Percentiles rank a stretch among this genome's conserved stretches.
Evolutionary conservation across 1,139 yeast species (phyloP).

Genomic region (Candida freyschussii): DNA sequence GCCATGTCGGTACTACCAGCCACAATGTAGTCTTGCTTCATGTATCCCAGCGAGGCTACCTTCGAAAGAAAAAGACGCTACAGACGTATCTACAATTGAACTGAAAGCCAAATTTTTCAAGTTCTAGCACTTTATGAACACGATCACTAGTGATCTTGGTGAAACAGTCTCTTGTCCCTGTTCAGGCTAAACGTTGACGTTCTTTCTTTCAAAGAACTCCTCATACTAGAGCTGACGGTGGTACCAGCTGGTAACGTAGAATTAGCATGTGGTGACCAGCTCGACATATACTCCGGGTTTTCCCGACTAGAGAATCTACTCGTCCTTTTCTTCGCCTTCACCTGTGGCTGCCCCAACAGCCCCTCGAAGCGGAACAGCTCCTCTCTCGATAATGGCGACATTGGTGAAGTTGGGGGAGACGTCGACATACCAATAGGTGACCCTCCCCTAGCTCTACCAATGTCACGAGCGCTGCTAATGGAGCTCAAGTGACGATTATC

Average conservation of each 20-base stretch:
- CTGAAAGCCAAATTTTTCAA: background rate
- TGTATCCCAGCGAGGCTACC: no score
- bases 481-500: slow-evolving; percentile 25
- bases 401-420: slow-evolving; percentile 23
- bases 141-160: slow-evolving; percentile 6
- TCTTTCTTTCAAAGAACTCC: slow-evolving; percentile 13
- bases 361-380: slow-evolving; percentile 35
- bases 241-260: slow-evolving; percentile 6
- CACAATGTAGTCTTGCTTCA: no score
- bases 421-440: slow-evolving; percentile 16
- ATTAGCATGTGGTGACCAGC: slow-evolving; percentile 13
- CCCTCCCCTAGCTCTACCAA: slow-evolving; percentile 7
- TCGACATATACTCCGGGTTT: slow-evolving; percentile 18
- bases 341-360: slow-evolving; percentile 27
- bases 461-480: slow-evolving; percentile 15
- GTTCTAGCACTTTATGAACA: background rate
- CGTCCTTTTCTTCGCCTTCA: slow-evolving; percentile 14
- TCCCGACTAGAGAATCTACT: slow-evolving; percentile 17
- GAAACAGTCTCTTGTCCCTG: slow-evolving; percentile 15
- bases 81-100: background rate
- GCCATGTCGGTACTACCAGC: slow-evolving; percentile 1
- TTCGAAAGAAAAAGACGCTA: no score
- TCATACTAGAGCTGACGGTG: slow-evolving; percentile 8
- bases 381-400: slow-evolving; percentile 26
- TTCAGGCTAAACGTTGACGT: slow-evolving; percentile 20